Evolutionary conservation across 495 filamentous ascomycete species (phyloP), one percentile per base, ranked within the genome.

Genomic region (Pseudomonodictys pantanalensis): DNA sequence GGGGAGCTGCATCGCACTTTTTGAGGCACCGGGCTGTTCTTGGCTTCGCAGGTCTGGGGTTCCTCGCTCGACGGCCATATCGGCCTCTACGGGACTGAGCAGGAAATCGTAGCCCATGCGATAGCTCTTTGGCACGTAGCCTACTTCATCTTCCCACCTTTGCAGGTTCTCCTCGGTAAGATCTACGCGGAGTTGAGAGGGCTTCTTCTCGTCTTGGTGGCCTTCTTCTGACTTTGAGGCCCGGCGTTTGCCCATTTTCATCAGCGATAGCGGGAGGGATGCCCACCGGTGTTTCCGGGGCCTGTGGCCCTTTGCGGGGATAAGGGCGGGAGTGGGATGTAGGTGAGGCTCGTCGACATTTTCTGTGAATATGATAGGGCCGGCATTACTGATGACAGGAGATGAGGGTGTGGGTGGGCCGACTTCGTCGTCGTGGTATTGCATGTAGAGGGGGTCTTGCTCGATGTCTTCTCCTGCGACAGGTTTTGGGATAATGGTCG

Each of bases 121-220:
- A 25, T 48, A 57, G 11, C 26, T 39, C 20, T 47, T 57, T 8
- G 54, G 43, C 43, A 57, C 22, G n/a, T 26, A 38, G 2, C 54
- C 54, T 10, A 49, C 26, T 15, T 44, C 12, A 23, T 57, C 29
- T 41, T 57, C 54, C 20, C 44, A 30, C 43, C 44, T 23, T 10
- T 41, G 42, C 26, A 57, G 18, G 23, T 57, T 57, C 28, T 35
- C n/a, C 23, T 57, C 54, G 12, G 54, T 57, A 1, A 57, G 12
- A 15, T 41, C 38, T 5, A 4, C 20, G 15, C 20, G 15, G 4
- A 12, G 15, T 15, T 41, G 15, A n/a, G n/a, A n/a, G n/a, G n/a
- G n/a, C 38, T 41, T 41, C 12, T 41, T 41, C 12, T 18, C 38
- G 38, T 41, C 38, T 15, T 18, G 38, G 20, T 41, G 7, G 8